Evolutionary conservation across 108 stramenopile species (phyloP), one percentile per base, ranked within the genome.

Genomic region (Fistulifera solaris): DNA sequence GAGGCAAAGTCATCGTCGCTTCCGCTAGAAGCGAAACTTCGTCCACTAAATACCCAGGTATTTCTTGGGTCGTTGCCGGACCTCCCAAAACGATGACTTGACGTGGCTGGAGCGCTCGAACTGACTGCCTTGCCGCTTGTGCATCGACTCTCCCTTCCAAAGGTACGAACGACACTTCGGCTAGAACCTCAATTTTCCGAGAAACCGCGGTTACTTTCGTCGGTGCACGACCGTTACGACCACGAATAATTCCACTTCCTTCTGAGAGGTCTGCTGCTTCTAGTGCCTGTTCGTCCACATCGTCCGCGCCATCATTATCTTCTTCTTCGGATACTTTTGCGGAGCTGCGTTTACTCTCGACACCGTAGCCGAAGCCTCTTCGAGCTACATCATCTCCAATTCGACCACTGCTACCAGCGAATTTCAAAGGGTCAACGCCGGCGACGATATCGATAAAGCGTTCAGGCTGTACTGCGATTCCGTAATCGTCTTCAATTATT

Each of bases 391-490:
- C 83, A 41, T 92, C 89, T 8, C 80, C 83, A 52, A 89, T 85
- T 7, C 84, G 72, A 27, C 88, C 88, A 0, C 59, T 68, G 46
- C 77, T 72, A 10, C 75, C 79, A 10, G 75, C 59, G 62, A 86
- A 86, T 58, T 87, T 87, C 25, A 76, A 76, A 3, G 85, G 77
- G 59, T 89, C 88, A 1, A 94, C 85, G 19, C 92, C 92, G 6
- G 87, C 83, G 12, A 94, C 92, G 65, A 94, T 85, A 48, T 94
- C 92, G 1, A 77, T 70, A 56, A 94, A 94, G 35, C 70, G 71
- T 27, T 94, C 92, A 2, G 85, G 75, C 23, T 68, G 47, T 0
- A 94, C 92, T 8, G 86, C 77, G 61, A 94, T 89, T n/a, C 92
- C 92, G 57, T 94, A 94, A 54, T 94, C 92, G 49, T 94, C 89